phyloP scores from a whole-genome alignment of 345 rosid species.

The Arabidopsis suecica region DNA sequence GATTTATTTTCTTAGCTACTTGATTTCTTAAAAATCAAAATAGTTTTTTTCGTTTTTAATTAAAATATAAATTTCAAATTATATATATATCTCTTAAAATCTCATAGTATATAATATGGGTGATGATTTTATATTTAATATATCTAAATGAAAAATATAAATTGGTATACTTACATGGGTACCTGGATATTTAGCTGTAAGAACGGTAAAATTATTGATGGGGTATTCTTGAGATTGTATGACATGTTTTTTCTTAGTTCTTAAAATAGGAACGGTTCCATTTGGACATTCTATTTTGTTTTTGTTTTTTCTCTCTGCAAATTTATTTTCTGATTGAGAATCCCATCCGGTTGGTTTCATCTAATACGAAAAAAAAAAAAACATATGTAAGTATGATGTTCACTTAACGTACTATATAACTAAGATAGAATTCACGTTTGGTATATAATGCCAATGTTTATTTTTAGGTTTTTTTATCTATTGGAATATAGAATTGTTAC shows the following conservation, averaged over 20 bases:
- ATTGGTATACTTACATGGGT: not conserved
- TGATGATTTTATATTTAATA: too few relatives aligned
- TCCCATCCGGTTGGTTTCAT: constrained; percentile 1
- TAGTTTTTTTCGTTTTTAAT: too few relatives aligned
- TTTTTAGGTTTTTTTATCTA: not conserved
- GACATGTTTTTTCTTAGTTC: not conserved
- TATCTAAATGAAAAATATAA: not conserved
- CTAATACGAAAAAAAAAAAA: not conserved
- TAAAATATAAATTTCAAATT: too few relatives aligned
- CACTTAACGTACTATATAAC: not conserved
- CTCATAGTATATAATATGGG: not conserved
- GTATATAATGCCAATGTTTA: not conserved
- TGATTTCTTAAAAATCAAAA: too few relatives aligned
- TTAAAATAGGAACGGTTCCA: not conserved
- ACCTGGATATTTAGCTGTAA: not conserved
- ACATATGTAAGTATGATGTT: not conserved
- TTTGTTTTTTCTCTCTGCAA: not conserved
- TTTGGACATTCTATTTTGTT: not conserved
- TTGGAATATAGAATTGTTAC: not conserved
- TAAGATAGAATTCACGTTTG: not conserved
- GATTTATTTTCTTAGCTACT: too few relatives aligned
- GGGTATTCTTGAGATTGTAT: not conserved
- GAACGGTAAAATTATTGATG: not conserved
- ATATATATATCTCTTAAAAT: too few relatives aligned
- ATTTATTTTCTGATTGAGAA: not conserved